Evolutionary conservation across 495 filamentous ascomycete genomes (phyloP).

Genomic region (Penicillium simplicissimum): DNA sequence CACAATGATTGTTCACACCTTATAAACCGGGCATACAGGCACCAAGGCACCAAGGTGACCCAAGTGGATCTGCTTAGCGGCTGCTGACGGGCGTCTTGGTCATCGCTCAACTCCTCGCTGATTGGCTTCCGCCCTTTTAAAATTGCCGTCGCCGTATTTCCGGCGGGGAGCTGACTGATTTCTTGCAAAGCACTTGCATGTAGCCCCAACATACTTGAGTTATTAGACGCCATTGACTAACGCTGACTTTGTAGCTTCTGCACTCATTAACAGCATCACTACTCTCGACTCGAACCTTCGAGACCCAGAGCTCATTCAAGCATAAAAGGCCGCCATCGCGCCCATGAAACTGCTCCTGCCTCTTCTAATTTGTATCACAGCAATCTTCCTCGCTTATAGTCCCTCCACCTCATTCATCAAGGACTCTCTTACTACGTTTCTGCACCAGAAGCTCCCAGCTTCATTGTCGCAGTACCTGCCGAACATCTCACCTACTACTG

Average conservation of each 20-base stretch:
- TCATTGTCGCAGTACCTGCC: slow-evolving; percentile 19
- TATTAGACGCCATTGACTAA: slow-evolving; percentile 27
- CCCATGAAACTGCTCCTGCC: slow-evolving; percentile 47
- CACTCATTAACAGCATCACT: slow-evolving; percentile 12
- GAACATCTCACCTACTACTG: not conserved
- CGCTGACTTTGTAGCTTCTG: slow-evolving; percentile 21
- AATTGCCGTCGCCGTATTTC: too few species aligned
- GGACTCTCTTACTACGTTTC: slow-evolving; percentile 18
- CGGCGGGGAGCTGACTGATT: slow-evolving; percentile 27
- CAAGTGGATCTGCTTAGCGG: slow-evolving; percentile 11
- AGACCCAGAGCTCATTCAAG: not conserved
- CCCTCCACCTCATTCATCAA: slow-evolving; percentile 14
- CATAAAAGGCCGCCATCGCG: slow-evolving; percentile 38
- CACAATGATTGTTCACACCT: slow-evolving; percentile 6
- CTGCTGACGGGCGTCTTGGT: slow-evolving; percentile 39
- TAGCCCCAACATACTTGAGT: not conserved
- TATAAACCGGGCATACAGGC: not conserved
- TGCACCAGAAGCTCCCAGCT: slow-evolving; percentile 22
- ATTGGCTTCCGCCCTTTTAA: too few species aligned
- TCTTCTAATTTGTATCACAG: slow-evolving; percentile 47
- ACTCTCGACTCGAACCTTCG: slow-evolving; percentile 27
- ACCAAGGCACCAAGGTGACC: not conserved
- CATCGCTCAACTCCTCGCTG: slow-evolving; percentile 13
- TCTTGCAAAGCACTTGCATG: slow-evolving; percentile 28
- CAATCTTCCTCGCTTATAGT: slow-evolving; percentile 37